These are phyloP conservation scores for Fusarium nelsonii DNA, from an alignment of 2,329 filamentous ascomycete species.

Conservation along the genomic window DNA sequence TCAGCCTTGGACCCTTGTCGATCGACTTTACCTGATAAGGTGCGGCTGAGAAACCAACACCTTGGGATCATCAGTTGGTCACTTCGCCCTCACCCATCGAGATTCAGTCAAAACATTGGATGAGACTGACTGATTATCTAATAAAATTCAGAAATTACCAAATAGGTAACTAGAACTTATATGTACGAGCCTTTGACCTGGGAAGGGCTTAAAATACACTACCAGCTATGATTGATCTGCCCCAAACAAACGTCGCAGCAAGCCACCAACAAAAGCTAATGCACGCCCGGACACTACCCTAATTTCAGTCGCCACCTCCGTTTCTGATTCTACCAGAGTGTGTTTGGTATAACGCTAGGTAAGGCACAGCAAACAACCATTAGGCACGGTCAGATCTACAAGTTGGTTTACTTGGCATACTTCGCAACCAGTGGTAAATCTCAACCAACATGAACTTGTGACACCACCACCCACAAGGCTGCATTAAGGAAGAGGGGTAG, in stretches of 20 bases:
- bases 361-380: background rate
- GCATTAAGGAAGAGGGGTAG: slow-evolving; percentile 15
- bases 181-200: too few relatives aligned
- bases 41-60: slow-evolving; percentile 23
- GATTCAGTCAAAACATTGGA: too few relatives aligned
- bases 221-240: too few relatives aligned
- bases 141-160: too few relatives aligned
- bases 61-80: background rate
- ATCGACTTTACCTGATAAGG: slow-evolving; percentile 3
- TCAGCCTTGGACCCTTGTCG: background rate
- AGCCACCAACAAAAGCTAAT: slow-evolving; percentile 3
- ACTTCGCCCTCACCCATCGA: too few relatives aligned
- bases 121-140: too few relatives aligned
- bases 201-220: too few relatives aligned
- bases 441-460: background rate
- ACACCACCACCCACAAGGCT: background rate
- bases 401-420: slow-evolving; percentile 1
- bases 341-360: background rate
- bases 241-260: background rate
- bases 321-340: background rate
- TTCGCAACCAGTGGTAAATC: background rate
- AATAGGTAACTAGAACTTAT: too few relatives aligned
- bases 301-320: background rate
- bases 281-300: slow-evolving; percentile 2
- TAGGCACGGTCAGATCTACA: background rate